Conservation (phyloP, 2,329 filamentous ascomycete species). For the Colletotrichum limetticola region DNA sequence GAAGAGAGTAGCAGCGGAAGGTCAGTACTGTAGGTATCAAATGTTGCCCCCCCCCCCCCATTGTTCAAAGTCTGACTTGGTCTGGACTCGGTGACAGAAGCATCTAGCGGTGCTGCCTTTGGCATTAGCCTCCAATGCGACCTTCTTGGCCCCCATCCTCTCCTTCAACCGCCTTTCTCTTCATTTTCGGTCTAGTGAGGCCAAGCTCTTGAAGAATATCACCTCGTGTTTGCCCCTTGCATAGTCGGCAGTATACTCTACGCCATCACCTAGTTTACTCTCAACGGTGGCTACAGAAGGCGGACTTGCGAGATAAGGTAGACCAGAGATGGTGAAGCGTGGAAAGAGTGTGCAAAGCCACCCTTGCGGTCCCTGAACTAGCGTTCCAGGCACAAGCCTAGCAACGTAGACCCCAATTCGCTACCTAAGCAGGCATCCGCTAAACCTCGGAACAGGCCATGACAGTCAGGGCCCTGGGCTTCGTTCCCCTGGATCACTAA, state of each 20-base stretch:
- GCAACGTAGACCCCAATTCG: neutral
- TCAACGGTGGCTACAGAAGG: neutral
- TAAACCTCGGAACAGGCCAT: slow-evolving; percentile 5
- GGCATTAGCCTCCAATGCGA: neutral
- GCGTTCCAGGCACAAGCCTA: slow-evolving; percentile 24
- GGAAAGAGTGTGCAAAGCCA: neutral
- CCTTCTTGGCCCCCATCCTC: neutral
- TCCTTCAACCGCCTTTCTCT: neutral
- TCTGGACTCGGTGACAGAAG: neutral
- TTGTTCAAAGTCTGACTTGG: neutral
- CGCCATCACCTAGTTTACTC: neutral
- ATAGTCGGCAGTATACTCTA: neutral
- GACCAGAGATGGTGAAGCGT: neutral
- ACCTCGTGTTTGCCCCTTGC: neutral
- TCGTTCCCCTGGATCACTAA: slow-evolving; percentile 11
- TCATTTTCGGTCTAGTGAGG: neutral
- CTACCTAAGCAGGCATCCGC: neutral
- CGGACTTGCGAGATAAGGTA: neutral
- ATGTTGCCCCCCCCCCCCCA: neutral
- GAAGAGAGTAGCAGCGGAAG: neutral
- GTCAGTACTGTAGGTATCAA: neutral
- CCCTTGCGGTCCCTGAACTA: slow-evolving; percentile 31
- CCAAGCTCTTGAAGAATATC: neutral
- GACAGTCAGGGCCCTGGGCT: slow-evolving; percentile 17
- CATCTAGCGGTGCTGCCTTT: neutral